Base-by-base conservation (phyloP, 2,329 filamentous ascomycete genomes). In the Dothidotthia symphoricarpi region DNA sequence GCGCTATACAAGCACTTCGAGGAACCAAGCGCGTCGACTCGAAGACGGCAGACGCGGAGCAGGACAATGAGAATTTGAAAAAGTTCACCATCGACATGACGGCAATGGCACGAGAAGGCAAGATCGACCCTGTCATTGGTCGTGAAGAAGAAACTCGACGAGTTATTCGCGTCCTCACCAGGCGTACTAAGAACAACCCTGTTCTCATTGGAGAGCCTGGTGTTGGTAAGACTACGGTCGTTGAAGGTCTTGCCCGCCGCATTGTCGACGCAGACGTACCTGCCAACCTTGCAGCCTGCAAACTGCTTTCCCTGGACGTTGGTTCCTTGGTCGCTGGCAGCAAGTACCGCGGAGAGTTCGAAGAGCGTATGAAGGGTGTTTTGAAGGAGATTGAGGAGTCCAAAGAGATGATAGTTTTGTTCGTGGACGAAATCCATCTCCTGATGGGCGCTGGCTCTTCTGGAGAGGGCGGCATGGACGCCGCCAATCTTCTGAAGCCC, bases 81-180 rank as follows among this genome's bases (percentile, higher is more conserved):
- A 98, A 97, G 62, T 98, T 96, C 70, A 97, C 93, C 39, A 93
- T 97, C 59, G 93, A 98, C 69, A 95, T 98, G 89, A 98, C 93
- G 9, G 78, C 87, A 33, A 84, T 96, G 83, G 93, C 93, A 43
- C 80, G 90, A 65, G 93, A 98, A 72, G 94, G 94, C 65, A 97
- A 97, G 71, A 90, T 97, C 41, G 91, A 97, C 65, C 91, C 91
- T 2, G 91, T 97, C 66, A 97, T 97, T 69, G 91, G 91, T 28
- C 81, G 91, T 70, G 91, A 97, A 66, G 91, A 96, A 63, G 93
- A 97, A 67, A 96, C 96, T 57, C 79, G 91, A 59, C 79, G 91
- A 59, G 90, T 95, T 16, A 82, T 97, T 53, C 83, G 91, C 41
- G 97, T 97, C 49, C 74, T 97, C 47, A 95, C 89, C 24, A 80